Evolutionary conservation across 768 basidiomycete species (phyloP).

Genomic region (Cystoderma amianthinum): DNA sequence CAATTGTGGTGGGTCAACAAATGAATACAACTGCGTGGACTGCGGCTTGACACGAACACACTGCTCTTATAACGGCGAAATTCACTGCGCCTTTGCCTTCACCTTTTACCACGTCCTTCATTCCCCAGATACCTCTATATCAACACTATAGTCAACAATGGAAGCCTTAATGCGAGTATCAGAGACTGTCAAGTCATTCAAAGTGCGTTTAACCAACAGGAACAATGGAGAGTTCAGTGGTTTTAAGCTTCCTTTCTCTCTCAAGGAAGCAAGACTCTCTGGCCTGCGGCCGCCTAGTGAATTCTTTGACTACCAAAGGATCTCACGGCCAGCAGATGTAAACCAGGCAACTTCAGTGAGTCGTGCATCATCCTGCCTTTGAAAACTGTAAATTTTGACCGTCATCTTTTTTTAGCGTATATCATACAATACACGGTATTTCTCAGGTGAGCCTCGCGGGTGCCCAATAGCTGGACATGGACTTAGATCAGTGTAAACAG

Average conservation of each 20-base stretch:
- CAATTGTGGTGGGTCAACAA: slow-evolving; percentile 4
- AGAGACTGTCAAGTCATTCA: slow-evolving; percentile 63
- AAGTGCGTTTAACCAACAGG: slow-evolving; percentile 32
- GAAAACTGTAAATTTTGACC: slow-evolving; percentile 5
- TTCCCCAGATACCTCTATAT: slow-evolving; percentile 7
- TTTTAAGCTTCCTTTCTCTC: background rate
- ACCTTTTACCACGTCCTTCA: background rate
- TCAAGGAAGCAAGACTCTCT: slow-evolving; percentile 73
- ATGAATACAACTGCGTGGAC: slow-evolving; percentile 1
- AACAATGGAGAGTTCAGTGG: background rate
- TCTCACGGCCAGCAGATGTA: slow-evolving; percentile 79
- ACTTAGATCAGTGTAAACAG: slow-evolving; percentile 25
- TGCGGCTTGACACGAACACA: slow-evolving; percentile 6
- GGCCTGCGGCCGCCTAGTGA: slow-evolving; percentile 66
- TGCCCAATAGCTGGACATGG: background rate
- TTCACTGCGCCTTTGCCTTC: slow-evolving; percentile 2
- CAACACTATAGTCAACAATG: slow-evolving; percentile 34
- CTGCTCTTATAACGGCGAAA: too few relatives aligned
- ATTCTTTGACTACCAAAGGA: slow-evolving; percentile 79
- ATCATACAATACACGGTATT: slow-evolving; percentile 91
- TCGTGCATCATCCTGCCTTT: slow-evolving; percentile 2
- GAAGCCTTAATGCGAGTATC: slow-evolving; percentile 58
- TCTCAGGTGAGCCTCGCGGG: slow-evolving; percentile 47
- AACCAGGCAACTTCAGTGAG: slow-evolving; percentile 73
- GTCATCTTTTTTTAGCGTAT: slow-evolving; percentile 51